Evolutionary conservation across 495 filamentous ascomycete genomes (phyloP).

Genomic region (Astrocystis sublimbata): DNA sequence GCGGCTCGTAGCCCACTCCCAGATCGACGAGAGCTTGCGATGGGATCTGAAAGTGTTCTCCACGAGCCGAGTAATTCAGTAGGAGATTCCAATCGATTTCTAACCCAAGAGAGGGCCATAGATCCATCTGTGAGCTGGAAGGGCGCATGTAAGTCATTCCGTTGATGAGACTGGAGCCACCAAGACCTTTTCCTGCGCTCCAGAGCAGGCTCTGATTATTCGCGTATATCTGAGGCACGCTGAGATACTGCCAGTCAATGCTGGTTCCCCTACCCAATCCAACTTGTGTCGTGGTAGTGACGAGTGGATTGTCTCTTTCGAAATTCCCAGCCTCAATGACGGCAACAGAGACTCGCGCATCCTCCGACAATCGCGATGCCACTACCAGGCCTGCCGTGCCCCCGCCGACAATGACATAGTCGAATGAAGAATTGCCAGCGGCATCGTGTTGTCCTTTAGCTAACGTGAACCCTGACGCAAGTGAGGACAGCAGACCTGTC

Average conservation of each 20-base stretch:
- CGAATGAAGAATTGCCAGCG: conserved; percentile 28
- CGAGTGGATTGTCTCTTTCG: conserved; percentile 34
- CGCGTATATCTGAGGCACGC: conserved; percentile 7
- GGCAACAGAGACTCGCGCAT: conserved; percentile 60
- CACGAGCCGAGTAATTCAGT: conserved; percentile 6
- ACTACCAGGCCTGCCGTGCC: conserved; percentile 80
- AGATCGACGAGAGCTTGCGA: neutral
- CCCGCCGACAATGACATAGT: conserved; percentile 78
- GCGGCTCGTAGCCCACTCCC: neutral
- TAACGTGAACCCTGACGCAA: conserved; percentile 2
- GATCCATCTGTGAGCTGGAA: neutral
- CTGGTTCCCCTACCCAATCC: conserved; percentile 4
- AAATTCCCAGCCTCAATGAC: conserved; percentile 57
- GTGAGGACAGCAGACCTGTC: conserved; percentile 8
- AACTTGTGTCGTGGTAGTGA: conserved; percentile 14
- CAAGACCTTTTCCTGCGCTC: conserved; percentile 14
- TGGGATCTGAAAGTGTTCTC: conserved; percentile 8
- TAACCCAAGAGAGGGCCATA: conserved; percentile 3
- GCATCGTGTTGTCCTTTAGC: conserved; percentile 7
- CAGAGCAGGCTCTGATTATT: conserved; percentile 13
- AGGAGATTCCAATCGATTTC: conserved; percentile 13
- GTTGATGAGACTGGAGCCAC: conserved; percentile 16
- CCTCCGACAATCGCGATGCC: conserved; percentile 53
- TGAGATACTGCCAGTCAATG: conserved; percentile 13
- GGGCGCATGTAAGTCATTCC: conserved; percentile 8